Base-by-base conservation (phyloP, 1,284 basidiomycete species). In the Melampsora abietis-canadensis region DNA sequence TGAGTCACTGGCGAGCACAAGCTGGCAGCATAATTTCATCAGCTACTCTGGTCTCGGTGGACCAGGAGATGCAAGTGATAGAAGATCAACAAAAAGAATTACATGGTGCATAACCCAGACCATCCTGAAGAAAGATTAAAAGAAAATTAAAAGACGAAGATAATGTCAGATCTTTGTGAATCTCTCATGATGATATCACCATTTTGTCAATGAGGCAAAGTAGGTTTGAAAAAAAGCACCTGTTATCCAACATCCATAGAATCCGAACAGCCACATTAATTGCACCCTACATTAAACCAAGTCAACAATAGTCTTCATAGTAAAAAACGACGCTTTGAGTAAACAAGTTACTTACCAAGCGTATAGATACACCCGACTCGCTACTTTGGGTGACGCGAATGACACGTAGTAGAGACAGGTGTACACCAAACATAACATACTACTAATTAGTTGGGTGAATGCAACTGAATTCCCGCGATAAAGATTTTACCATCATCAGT, bases 91-190 rank as follows among this genome's bases (percentile, higher is more conserved):
- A 6, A 54, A 54, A 27, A n/a, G 14, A 54, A 54, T 54, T 54
- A 54, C 51, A 54, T 54, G n/a, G 51, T 54, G 27, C 51, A 54
- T 54, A 54, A 27, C 51, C 51, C 51, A 27, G 51, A n/a, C 51
- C 51, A 54, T 40, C 40, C 40, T 40, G 14, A 40, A 14, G 40
- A 10, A 40, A 40, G 40, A 14, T 40, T 40, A 14, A 40, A 37
- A 40, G 40, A 40, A 12, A 40, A 40, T 40, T 12, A 12, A 40
- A 40, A 40, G 40, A 1, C 14, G 2, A 40, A 40, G 14, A 40
- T 12, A 14, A 40, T 40, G 10, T 40, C 40, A 40, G 40, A 40
- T 40, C 40, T 40, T 40, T 40, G 10, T 1, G 14, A 14, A 40
- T 40, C 2, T 40, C 40, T 14, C 40, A 12, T 40, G 2, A 10